These are phyloP conservation scores for Passalora sequoiae DNA, from an alignment of 2,329 filamentous ascomycete species.

Conservation along the genomic window DNA sequence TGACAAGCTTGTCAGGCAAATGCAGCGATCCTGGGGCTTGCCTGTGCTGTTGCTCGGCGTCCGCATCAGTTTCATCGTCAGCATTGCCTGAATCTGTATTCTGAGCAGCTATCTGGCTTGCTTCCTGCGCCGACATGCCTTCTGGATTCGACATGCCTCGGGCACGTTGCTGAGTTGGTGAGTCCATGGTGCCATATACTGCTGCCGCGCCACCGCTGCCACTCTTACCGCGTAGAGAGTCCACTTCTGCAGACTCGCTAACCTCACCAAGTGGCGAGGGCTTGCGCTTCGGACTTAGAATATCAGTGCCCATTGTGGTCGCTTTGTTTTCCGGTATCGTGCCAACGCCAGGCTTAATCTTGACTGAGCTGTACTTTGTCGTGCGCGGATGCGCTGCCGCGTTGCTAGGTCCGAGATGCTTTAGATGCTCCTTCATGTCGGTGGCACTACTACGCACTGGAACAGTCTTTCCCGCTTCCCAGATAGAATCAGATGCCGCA, in stretches of 20 bases:
- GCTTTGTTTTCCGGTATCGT: conserved; percentile 39
- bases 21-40: conserved; percentile 3
- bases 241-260: conserved; percentile 5
- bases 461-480: conserved; percentile 26
- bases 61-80: not conserved
- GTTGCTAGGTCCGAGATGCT: conserved; percentile 61
- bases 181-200: conserved; percentile 41
- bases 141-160: conserved; percentile 18
- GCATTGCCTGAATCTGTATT: conserved; percentile 1
- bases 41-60: not conserved
- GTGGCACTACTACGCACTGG: conserved; percentile 49
- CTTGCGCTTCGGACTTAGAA: not conserved
- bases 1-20: not conserved
- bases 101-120: conserved; percentile 20
- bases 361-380: conserved; percentile 59
- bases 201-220: conserved; percentile 63
- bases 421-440: conserved; percentile 55
- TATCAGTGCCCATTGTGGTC: conserved; percentile 16
- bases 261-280: not conserved
- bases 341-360: conserved; percentile 56
- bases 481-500: conserved; percentile 32
- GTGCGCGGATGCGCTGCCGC: conserved; percentile 55
- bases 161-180: conserved; percentile 4
- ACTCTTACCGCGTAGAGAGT: conserved; percentile 31
- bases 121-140: conserved; percentile 22